Conservation (phyloP, 768 basidiomycete species). For the Pseudohyphozyma bogoriensis region DNA sequence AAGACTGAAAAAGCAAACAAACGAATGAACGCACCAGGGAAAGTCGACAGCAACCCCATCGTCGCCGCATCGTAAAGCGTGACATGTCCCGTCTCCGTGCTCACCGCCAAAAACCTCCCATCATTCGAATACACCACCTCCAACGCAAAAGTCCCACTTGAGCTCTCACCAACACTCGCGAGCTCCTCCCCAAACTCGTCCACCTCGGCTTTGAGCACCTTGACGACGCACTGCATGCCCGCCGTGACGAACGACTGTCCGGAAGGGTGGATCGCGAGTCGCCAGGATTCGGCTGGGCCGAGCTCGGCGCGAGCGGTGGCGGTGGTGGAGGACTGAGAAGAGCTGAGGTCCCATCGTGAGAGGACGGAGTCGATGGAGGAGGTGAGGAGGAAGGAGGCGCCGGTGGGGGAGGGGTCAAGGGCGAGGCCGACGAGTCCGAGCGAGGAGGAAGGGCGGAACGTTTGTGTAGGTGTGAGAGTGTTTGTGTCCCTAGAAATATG, state of each 20-base stretch:
- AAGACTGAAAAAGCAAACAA: neutral
- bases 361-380: constrained; percentile 27
- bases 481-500: constrained; percentile 15
- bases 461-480: neutral
- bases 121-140: constrained; percentile 16
- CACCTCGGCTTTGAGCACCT: constrained; percentile 7
- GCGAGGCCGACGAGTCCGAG: constrained; percentile 28
- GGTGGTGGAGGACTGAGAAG: too few relatives aligned
- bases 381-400: constrained; percentile 17
- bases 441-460: constrained; percentile 10
- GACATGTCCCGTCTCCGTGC: constrained; percentile 23
- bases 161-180: constrained; percentile 8
- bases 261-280: constrained; percentile 20
- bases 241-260: constrained; percentile 10
- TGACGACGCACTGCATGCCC: constrained; percentile 11
- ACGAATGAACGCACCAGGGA: constrained; percentile 19
- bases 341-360: constrained; percentile 6
- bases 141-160: constrained; percentile 22
- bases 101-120: constrained; percentile 13
- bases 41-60: constrained; percentile 21
- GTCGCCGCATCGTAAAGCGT: constrained; percentile 23
- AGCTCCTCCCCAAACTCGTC: constrained; percentile 26
- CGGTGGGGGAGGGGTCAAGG: constrained; percentile 10
- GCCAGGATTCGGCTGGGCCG: constrained; percentile 21
- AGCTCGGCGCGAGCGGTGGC: neutral